Conservation (phyloP, 257 asterid genomes). For the Lycium barbarum region DNA sequence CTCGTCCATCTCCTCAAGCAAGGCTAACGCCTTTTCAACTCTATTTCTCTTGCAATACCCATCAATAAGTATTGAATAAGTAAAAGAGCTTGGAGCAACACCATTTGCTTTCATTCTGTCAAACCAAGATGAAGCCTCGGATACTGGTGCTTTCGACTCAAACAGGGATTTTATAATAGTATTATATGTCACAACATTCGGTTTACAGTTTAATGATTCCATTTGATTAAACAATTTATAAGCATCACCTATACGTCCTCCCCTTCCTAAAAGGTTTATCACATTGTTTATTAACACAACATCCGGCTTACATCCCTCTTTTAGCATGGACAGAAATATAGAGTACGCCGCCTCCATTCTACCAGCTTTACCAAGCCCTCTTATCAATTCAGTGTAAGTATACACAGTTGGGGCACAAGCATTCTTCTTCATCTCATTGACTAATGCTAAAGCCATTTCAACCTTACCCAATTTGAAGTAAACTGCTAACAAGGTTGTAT, state of each 20-base stretch:
- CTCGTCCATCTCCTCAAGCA: constrained; percentile 98
- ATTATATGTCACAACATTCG: constrained; percentile 87
- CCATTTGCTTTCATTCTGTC: constrained; percentile 69
- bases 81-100: constrained; percentile 71
- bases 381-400: constrained; percentile 79
- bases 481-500: constrained; percentile 66
- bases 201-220: constrained; percentile 71
- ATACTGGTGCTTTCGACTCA: constrained; percentile 63
- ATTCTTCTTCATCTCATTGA: constrained; percentile 68
- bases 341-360: constrained; percentile 80
- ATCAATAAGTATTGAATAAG: constrained; percentile 85
- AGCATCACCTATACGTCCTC: constrained; percentile 67
- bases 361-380: constrained; percentile 82
- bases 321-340: constrained; percentile 59
- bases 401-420: constrained; percentile 79
- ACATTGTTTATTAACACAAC: constrained; percentile 82
- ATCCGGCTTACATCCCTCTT: constrained; percentile 82
- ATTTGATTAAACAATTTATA: constrained; percentile 75
- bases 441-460: constrained; percentile 69
- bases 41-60: constrained; percentile 85
- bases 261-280: constrained; percentile 72
- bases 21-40: constrained; percentile 70
- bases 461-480: constrained; percentile 65
- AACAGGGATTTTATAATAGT: constrained; percentile 79
- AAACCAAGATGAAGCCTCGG: constrained; percentile 68